A percentile compares a stretch with the other conserved stretches of the same genome.
Conservation (phyloP, 305 asterid genomes). For the Fraxinus velutina region DNA sequence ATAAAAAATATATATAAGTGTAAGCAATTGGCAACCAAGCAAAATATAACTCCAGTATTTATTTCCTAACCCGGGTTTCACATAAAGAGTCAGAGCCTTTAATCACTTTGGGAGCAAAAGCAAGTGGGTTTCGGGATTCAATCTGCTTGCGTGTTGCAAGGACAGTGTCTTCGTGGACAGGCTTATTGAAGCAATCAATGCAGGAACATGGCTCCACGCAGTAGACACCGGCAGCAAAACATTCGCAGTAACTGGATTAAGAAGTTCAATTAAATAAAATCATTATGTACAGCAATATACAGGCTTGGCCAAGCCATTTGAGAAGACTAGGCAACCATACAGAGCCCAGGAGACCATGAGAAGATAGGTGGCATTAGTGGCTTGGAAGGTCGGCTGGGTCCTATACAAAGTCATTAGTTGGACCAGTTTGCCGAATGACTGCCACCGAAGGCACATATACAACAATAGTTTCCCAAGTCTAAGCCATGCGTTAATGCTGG, state of each 20-base stretch:
- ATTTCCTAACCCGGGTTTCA: conserved; percentile 49
- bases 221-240: conserved; percentile 96
- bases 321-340: neutral
- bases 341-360: neutral
- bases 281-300: neutral
- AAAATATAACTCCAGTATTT: neutral
- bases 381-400: neutral
- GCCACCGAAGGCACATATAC: neutral
- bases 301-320: neutral
- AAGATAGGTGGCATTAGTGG: neutral
- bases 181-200: conserved; percentile 85
- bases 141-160: conserved; percentile 92
- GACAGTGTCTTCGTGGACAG: conserved; percentile 79
- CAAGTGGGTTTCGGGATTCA: conserved; percentile 90
- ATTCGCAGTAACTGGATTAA: conserved; percentile 78
- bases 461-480: conserved; percentile 1
- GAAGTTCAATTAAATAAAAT: conserved; percentile 10
- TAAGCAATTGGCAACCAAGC: neutral
- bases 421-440: neutral
- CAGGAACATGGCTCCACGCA: conserved; percentile 97
- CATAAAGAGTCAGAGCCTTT: conserved; percentile 44
- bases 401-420: neutral
- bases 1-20: conserved; percentile 8
- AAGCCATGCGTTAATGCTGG: neutral
- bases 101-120: conserved; percentile 95